Evolutionary conservation across 108 stramenopile species (phyloP).

Genomic region (Nitzschia palea): DNA sequence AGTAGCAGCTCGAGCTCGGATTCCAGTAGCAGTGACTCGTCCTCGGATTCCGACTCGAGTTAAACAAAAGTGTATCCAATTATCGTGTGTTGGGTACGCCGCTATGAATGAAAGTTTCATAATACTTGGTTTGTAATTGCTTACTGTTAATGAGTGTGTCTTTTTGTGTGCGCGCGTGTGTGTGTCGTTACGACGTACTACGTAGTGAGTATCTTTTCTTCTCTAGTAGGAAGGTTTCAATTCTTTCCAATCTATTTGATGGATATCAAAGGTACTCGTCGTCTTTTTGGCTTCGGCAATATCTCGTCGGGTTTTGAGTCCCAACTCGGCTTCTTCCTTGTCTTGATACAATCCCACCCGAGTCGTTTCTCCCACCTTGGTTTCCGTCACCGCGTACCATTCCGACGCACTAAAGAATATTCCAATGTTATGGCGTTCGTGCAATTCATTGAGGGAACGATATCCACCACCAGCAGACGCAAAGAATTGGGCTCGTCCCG

Average conservation of each 20-base stretch:
- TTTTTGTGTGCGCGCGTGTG: no score
- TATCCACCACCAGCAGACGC: constrained; percentile 7
- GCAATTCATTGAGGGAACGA: constrained; percentile 2
- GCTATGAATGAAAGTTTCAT: no score
- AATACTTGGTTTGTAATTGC: no score
- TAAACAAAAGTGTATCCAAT: no score
- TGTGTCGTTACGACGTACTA: no score
- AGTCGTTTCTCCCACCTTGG: not conserved
- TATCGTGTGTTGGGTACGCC: no score
- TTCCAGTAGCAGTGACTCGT: not conserved
- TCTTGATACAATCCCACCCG: constrained; percentile 29
- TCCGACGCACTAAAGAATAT: not conserved
- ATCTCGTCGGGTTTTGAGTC: constrained; percentile 23
- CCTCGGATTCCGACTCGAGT: not conserved
- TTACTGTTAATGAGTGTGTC: no score
- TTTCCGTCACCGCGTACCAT: constrained; percentile 27
- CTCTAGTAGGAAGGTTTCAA: no score
- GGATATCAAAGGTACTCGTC: not conserved
- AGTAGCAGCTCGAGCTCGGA: not conserved
- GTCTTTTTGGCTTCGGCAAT: constrained; percentile 18
- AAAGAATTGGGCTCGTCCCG: not conserved
- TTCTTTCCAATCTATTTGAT: constrained; percentile 1
- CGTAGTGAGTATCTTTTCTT: no score
- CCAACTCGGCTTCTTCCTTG: constrained; percentile 20
- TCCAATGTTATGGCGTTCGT: not conserved